These are phyloP conservation scores for Boletus reticuloceps DNA, from an alignment of 768 basidiomycete genomes.

Conservation along the genomic window DNA sequence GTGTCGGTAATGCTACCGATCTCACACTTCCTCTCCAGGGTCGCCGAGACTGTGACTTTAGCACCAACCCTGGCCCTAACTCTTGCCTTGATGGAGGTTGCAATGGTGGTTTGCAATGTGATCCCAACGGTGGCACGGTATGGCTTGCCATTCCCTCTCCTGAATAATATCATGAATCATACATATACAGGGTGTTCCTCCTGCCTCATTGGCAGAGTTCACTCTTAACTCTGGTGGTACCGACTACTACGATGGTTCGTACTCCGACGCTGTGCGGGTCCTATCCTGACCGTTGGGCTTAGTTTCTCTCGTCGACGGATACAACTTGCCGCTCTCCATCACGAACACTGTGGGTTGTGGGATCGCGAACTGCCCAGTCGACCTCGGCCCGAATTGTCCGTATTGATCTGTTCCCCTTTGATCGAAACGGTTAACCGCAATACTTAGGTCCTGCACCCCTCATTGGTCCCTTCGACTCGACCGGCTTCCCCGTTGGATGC, in stretches of 20 bases:
- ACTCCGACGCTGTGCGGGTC: background rate
- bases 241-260: constrained; percentile 62
- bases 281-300: background rate
- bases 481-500: constrained; percentile 59
- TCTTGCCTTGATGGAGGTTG: constrained; percentile 67
- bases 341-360: constrained; percentile 54
- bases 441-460: constrained; percentile 47
- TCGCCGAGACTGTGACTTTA: constrained; percentile 63
- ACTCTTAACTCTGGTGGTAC: constrained; percentile 45
- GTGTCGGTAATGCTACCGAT: background rate
- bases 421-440: background rate
- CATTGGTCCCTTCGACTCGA: constrained; percentile 50
- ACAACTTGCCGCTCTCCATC: constrained; percentile 59
- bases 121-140: constrained; percentile 48
- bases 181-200: constrained; percentile 53
- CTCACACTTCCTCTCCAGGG: constrained; percentile 26
- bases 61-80: constrained; percentile 45
- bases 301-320: constrained; percentile 69
- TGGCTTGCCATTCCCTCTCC: background rate
- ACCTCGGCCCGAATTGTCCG: constrained; percentile 57
- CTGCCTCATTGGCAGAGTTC: constrained; percentile 67
- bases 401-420: background rate
- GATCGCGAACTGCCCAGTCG: constrained; percentile 57
- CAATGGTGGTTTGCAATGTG: constrained; percentile 64
- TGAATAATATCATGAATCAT: background rate